A percentile compares a stretch with the other conserved stretches of the same genome.
phyloP scores from a whole-genome alignment of 2,329 filamentous ascomycete species.

The Tolypocladium ovalisporum region DNA sequence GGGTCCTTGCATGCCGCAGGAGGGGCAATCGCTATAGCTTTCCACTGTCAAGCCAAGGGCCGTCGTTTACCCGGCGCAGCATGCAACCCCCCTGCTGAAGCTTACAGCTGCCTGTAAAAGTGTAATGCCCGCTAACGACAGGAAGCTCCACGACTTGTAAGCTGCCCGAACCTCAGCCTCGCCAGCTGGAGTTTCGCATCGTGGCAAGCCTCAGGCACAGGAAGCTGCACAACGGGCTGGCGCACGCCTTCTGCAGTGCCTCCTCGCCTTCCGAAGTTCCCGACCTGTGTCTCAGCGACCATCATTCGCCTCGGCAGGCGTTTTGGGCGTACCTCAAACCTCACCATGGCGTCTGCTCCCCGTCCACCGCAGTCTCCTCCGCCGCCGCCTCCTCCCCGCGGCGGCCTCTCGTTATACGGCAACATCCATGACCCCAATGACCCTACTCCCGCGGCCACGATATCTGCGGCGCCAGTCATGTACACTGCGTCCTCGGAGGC shows the following conservation, averaged over 20 bases:
- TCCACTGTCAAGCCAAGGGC: no score
- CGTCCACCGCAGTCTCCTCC: slow-evolving; percentile 7
- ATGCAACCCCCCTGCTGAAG: not conserved
- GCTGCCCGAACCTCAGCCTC: not conserved
- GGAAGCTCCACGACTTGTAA: not conserved
- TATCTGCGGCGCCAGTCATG: slow-evolving; percentile 64
- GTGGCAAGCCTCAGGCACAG: not conserved
- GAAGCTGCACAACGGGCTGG: not conserved
- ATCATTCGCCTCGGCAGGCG: not conserved
- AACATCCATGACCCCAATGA: slow-evolving; percentile 60
- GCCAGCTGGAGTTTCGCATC: not conserved
- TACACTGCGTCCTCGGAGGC: slow-evolving; percentile 44
- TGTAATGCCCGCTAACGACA: not conserved
- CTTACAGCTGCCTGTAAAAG: no score
- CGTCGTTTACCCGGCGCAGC: slow-evolving; percentile 19
- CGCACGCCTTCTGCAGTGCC: not conserved
- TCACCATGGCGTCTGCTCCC: slow-evolving; percentile 16
- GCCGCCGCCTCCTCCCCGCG: slow-evolving; percentile 28
- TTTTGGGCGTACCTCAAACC: not conserved
- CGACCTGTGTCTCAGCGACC: not conserved
- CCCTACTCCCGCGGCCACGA: slow-evolving; percentile 44
- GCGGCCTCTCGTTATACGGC: slow-evolving; percentile 67
- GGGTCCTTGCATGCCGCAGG: no score
- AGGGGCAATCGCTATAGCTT: slow-evolving; percentile 16
- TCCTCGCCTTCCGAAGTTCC: not conserved